Percentiles rank a stretch among this genome's conserved stretches.
Evolutionary conservation across 169 alveolate species (phyloP).

Genomic region (Plasmodium ovale): DNA sequence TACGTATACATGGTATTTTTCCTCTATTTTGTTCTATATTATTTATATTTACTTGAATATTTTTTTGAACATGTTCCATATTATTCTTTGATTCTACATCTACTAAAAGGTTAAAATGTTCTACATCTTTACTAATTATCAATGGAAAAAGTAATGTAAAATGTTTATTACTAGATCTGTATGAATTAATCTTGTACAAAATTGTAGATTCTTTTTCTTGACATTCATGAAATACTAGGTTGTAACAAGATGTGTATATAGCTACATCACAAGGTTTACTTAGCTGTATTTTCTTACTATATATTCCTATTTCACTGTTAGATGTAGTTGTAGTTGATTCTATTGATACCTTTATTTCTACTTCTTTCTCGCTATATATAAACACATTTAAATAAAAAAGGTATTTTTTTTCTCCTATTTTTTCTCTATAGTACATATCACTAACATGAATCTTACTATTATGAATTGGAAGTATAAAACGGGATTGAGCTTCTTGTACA

Average conservation of each 20-base stretch:
- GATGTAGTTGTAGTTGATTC: not conserved
- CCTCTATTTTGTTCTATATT: not conserved
- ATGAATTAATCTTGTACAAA: slow-evolving; percentile 39
- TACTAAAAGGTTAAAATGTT: slow-evolving; percentile 13
- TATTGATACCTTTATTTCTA: slow-evolving; percentile 21
- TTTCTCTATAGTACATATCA: slow-evolving; percentile 27
- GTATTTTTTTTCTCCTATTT: slow-evolving; percentile 6
- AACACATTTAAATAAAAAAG: slow-evolving; percentile 39
- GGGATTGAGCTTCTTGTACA: slow-evolving; percentile 43
- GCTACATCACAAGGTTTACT: slow-evolving; percentile 29
- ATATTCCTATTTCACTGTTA: not conserved
- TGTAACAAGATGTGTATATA: slow-evolving; percentile 44
- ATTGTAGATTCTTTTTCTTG: not conserved
- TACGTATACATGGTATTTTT: slow-evolving; percentile 30
- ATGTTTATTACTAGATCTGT: slow-evolving; percentile 53
- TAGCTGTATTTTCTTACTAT: not conserved
- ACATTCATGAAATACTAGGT: slow-evolving; percentile 51
- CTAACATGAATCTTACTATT: slow-evolving; percentile 55
- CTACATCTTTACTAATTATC: slow-evolving; percentile 1
- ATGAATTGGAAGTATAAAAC: slow-evolving; percentile 24
- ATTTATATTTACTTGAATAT: slow-evolving; percentile 4
- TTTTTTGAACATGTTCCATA: slow-evolving; percentile 16
- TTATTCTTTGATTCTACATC: slow-evolving; percentile 29
- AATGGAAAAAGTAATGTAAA: slow-evolving; percentile 38
- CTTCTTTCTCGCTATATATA: slow-evolving; percentile 45